Conservation (phyloP, 768 basidiomycete genomes). For the Exsudoporus frostii region DNA sequence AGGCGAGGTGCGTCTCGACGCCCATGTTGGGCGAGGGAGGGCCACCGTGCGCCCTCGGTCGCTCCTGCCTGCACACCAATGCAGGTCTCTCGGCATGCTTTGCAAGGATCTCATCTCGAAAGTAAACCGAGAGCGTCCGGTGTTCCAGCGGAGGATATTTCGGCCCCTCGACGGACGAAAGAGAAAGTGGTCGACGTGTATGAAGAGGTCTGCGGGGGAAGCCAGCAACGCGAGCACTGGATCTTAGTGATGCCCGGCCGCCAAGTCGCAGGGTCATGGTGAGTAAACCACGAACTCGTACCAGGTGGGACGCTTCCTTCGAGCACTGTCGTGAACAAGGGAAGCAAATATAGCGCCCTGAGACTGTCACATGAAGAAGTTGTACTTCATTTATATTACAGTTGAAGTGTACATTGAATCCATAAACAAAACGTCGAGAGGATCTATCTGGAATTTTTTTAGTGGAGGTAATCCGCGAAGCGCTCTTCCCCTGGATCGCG, state of each 20-base stretch:
- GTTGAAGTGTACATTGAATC: constrained; percentile 15
- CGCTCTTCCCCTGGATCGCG: background rate
- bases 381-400: background rate
- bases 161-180: constrained; percentile 58
- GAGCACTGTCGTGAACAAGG: background rate
- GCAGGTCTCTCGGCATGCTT: constrained; percentile 52
- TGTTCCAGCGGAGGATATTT: constrained; percentile 51
- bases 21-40: constrained; percentile 52
- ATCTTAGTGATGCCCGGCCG: background rate
- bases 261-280: constrained; percentile 6
- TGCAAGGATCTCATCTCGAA: constrained; percentile 51
- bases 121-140: constrained; percentile 61
- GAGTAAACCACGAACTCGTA: background rate
- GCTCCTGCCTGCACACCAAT: constrained; percentile 62
- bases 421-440: constrained; percentile 8
- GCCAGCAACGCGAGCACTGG: background rate
- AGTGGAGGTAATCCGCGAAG: background rate
- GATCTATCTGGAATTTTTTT: constrained; percentile 13
- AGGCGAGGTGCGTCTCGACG: constrained; percentile 53
- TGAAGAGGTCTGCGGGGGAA: constrained; percentile 7
- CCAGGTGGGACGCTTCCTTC: no score
- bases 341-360: background rate
- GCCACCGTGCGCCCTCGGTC: constrained; percentile 56
- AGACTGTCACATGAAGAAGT: no score
- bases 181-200: constrained; percentile 33